Evolutionary conservation across 176 grass and related monocot genomes (phyloP).

Genomic region (Cymbopogon citratus): DNA sequence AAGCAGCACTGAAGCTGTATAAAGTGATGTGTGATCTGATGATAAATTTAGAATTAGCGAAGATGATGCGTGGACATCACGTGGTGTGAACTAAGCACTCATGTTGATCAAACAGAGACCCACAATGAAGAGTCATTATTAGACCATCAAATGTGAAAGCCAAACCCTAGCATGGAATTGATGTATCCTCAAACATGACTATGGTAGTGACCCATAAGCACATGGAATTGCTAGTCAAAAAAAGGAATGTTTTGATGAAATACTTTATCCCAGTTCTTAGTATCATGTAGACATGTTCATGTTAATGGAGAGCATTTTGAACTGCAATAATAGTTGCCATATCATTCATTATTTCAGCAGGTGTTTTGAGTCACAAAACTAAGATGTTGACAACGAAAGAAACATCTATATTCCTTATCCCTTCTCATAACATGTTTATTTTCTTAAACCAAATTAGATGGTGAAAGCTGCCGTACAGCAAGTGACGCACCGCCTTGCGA

Average conservation of each 20-base stretch:
- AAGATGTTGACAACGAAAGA: neutral
- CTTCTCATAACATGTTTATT: neutral
- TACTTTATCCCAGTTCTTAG: neutral
- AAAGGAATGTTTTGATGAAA: conserved; percentile 12
- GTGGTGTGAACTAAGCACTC: neutral
- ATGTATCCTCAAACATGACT: conserved; percentile 16
- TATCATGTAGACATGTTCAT: neutral
- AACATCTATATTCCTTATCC: conserved; percentile 9
- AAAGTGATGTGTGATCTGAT: neutral
- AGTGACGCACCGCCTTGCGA: conserved; percentile 95
- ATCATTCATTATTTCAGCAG: neutral
- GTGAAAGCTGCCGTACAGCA: conserved; percentile 70
- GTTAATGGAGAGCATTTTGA: neutral
- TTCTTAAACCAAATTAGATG: conserved; percentile 31
- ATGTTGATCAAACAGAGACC: neutral
- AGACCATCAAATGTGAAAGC: neutral
- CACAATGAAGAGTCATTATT: neutral
- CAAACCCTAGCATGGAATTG: neutral
- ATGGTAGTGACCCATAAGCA: neutral
- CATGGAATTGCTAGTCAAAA: neutral
- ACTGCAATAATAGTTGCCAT: neutral
- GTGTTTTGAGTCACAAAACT: neutral
- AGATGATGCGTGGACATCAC: neutral
- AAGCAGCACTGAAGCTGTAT: neutral
- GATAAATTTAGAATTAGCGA: neutral